Base-by-base conservation (phyloP, 306 rosid species). In the Casuarina cunninghamiana region DNA sequence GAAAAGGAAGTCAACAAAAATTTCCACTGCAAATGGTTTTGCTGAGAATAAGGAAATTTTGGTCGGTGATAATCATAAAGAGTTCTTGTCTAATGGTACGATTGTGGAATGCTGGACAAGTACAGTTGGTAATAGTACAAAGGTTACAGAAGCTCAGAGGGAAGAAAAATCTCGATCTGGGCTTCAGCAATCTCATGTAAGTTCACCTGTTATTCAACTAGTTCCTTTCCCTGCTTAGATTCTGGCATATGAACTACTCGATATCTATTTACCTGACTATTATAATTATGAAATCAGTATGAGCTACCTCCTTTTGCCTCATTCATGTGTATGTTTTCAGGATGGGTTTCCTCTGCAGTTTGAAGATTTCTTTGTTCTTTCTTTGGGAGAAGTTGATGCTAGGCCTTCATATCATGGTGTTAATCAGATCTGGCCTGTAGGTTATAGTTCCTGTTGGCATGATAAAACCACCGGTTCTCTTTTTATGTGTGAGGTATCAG, bases 391-490 rank as follows among this genome's bases (percentile, higher is more conserved):
- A 83, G 81, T 84, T 86, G 99, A 93, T 87, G 81, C 53, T 44
- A 88, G 98, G 86, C 83, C 91, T 74, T 80, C 96, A 50, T 96
- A 93, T 90, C 84, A 79, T 79, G 93, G 85, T 84, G 90, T 77
- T 75, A 86, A 86, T 75, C 73, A 74, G 75, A 86, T 90, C 76
- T 90, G 78, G 84, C 98, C 99, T 15, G 63, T 93, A 65, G 99
- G 99, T 77, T 93, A 83, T 81, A 90, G 75, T 86, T 91, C 96
- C 69, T 90, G 91, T 80, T 96, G 98, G 99, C 99, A 96, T 79
- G 99, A 96, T 85, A 90, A 71, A 79, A 80, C 93, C 79, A 93
- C 99, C 50, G 94, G 97, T 53, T 96, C 99, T 73, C 81, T 93
- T 74, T 96, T 93, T 79, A 81, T 87, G 55, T 88, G 84, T 81